Evolutionary conservation across 805 yeast genomes (phyloP), one percentile per base, ranked within the genome.

Genomic region (Pichia sporocuriosa): DNA sequence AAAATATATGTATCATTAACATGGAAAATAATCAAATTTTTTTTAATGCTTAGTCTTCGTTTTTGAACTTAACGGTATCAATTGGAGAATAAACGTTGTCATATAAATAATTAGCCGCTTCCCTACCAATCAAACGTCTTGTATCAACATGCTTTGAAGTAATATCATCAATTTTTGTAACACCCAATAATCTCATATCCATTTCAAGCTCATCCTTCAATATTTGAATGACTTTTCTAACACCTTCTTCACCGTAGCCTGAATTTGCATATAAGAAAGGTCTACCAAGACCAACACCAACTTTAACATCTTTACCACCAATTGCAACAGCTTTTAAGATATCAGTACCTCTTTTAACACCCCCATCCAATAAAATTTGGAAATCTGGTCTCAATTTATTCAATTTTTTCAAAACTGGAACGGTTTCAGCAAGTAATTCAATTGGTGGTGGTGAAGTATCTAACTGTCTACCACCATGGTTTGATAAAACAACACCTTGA

Each of bases 401-500:
- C 40, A 66, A 65, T 37, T 64, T 65, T 32, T 58, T 57, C 43
- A 79, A 59, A 4, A 68, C 52, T 6, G 78, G 79, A 69, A 74
- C 74, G 3, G 79, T 73, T 47, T 84, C 95, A 4, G 83, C 84
- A 37, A 87, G 64, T 4, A 84, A 75, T 57, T 80, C 84, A 27
- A 87, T 68, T 2, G 89, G 83, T 0, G 95, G 77, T n/a, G 84
- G 72, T 1, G 95, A 70, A 54, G 76, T 84, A 61, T 87, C 96
- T 43, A 87, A 66, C 61, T 86, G 95, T 47, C 96, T 69, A 32
- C 96, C 95, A 46, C 96, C 96, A 62, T 86, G 96, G 57, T 86
- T 87, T 2, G 94, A 84, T 38, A 86, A 54, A 4, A 87, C 86
- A n/a, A 86, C 81, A 32, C 89, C 95, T 32, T 78, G 75, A 23